Conservation (phyloP, 345 rosid species). For the Linum trigynum region DNA sequence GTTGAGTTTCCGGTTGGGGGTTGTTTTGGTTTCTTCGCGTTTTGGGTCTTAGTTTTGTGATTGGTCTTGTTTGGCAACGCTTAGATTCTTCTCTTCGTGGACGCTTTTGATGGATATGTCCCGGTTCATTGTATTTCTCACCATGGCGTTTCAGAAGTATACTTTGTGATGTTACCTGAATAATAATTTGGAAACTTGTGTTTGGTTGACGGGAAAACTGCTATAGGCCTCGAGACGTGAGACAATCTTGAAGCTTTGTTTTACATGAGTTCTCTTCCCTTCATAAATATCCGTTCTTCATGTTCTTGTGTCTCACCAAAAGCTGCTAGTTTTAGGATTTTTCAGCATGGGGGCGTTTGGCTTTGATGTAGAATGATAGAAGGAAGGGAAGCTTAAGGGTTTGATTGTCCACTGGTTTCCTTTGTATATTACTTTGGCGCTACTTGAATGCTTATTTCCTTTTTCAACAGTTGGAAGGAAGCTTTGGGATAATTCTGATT, state of each 20-base stretch:
- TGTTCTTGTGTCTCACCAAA: neutral
- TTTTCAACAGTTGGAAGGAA: too few relatives aligned
- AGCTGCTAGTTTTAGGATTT: neutral
- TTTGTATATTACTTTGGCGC: neutral
- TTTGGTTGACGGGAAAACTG: conserved; percentile 3
- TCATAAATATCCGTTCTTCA: neutral
- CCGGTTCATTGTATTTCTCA: neutral
- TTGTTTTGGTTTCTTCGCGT: neutral
- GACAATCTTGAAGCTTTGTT: neutral
- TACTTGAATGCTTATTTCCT: neutral
- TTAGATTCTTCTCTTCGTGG: neutral
- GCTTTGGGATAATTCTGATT: neutral
- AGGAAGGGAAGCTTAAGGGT: neutral
- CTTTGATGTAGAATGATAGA: neutral
- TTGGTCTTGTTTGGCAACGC: neutral
- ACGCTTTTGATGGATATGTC: neutral
- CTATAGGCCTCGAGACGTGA: neutral
- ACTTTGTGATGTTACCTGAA: neutral
- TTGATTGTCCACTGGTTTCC: neutral
- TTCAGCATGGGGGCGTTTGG: neutral
- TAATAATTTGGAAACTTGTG: neutral
- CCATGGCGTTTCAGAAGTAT: neutral
- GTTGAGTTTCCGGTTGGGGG: neutral
- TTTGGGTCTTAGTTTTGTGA: neutral
- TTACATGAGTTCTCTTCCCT: neutral